phyloP scores from a whole-genome alignment of 2,329 filamentous ascomycete genomes.

The Aurifilum marmelostoma region DNA sequence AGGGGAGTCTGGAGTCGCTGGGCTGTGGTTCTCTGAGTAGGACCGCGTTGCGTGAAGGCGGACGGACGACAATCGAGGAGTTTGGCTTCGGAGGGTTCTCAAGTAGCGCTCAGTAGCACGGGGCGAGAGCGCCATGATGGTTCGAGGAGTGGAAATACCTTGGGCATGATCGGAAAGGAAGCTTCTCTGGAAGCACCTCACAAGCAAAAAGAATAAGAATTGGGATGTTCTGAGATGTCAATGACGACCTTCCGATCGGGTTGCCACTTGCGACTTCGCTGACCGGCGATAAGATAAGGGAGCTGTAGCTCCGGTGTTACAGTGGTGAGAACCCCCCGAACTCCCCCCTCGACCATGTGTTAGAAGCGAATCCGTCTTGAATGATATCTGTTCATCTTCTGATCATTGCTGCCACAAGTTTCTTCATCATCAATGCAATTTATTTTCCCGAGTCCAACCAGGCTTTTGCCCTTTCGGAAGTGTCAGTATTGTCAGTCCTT shows the following conservation, averaged over 20 bases:
- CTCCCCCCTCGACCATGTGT: neutral
- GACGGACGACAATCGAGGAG: neutral
- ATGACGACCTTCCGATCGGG: conserved; percentile 16
- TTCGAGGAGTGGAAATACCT: neutral
- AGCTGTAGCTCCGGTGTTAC: neutral
- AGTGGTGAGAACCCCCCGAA: no score
- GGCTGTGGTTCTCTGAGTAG: conserved; percentile 17
- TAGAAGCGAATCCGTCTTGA: neutral
- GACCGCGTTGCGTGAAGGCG: neutral
- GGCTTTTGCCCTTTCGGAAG: neutral
- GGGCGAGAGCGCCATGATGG: conserved; percentile 23
- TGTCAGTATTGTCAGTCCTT: neutral
- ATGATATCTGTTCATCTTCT: neutral
- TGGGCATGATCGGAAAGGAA: conserved; percentile 10
- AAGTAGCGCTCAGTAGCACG: conserved; percentile 12
- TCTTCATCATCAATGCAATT: neutral
- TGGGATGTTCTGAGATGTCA: neutral
- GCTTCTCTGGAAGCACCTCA: conserved; percentile 6
- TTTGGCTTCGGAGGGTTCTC: conserved; percentile 3
- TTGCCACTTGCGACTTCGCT: conserved; percentile 16
- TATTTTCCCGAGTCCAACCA: no score
- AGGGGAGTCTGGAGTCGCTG: neutral
- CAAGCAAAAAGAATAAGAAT: neutral
- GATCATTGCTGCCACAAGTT: neutral
- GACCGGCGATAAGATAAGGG: conserved; percentile 24